Evolutionary conservation across 2,329 filamentous ascomycete genomes (phyloP), one percentile per base, ranked within the genome.

Genomic region (Monilinia fructigena): DNA sequence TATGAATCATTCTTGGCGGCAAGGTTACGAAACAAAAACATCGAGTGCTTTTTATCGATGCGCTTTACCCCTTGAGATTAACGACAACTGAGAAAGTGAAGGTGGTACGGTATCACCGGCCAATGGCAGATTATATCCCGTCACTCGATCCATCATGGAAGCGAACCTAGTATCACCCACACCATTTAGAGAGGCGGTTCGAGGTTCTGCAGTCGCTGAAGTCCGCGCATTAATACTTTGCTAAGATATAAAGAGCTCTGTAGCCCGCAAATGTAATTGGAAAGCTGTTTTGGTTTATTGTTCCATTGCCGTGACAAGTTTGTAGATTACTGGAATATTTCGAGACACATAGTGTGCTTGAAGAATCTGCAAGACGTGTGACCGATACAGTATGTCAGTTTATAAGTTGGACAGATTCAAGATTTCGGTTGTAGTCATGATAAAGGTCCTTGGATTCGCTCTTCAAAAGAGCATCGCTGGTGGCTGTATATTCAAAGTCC

Each of bases 261-360:
- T 52, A 67, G 48, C 62, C 68, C 60, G 28, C 11, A 10, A n/a
- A 68, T 63, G 14, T 40, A 20, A 23, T 68, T 35, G 14, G 67
- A 68, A 68, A 70, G 67, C 38, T 70, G 55, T 65, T 55, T 62
- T 58, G 7, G 56, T 53, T 50, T 64, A 47, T 28, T 58, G 64
- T 55, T 54, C 65, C 66, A 70, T 48, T 35, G 65, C 65, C 16
- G 48, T 54, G 38, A 70, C 47, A 55, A 68, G 68, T 40, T 67
- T 66, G 66, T 65, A 68, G 35, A 42, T 20, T 53, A 53, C n/a
- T 11, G 20, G 42, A 48, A 40, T 42, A n/a, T 58, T 47, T 62
- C 31, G 28, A 47, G 23, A 28, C 4, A 12, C 14, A 47, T 8
- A 20, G 48, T 42, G 47, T 62, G 31, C 47, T 50, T 42, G 47